Evolutionary conservation across 2,329 filamentous ascomycete species (phyloP), one percentile per base, ranked within the genome.

Genomic region (Pyrenochaeta sp.): DNA sequence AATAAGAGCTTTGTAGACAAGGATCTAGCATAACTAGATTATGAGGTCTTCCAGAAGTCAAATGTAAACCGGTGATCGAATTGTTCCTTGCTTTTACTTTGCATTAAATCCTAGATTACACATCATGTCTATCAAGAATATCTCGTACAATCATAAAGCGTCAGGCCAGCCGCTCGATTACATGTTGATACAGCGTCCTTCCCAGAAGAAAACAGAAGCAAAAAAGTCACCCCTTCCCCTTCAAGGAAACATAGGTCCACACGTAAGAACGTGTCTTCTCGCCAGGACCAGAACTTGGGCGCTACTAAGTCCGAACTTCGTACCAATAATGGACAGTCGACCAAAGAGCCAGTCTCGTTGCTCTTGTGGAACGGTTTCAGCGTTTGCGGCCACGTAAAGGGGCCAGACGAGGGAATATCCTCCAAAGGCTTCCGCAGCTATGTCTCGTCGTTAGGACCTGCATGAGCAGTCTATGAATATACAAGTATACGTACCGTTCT

Each of bases 351-450:
- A 80, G 34, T 74, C 67, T 19, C 72, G 68, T 53, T 80, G 78
- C 6, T 59, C 60, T 48, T 74, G 69, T 1, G 76, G 68, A 5
- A 79, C 67, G 0, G 68, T 74, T 30, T 78, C 74, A 0, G 77
- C 72, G 39, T 78, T 77, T 8, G 73, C 69, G 6, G 73, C 72
- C 15, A 79, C 76, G 48, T 76, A 79, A 1, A 80, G 65, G 2
- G 78, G 78, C 77, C 77, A 79, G 3, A 79, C 75, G 50, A 79
- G 66, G 12, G 75, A 75, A 63, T 79, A 80, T 8, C 73, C 77
- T 10, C 78, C 78, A 42, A 74, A 73, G 0, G 74, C 77, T 68
- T 77, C 74, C 1, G 76, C 73, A 37, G 77, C 77, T 77, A 42
- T 36, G 25, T 13, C 12, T 34, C 2, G 2, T 7, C 67, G 68